phyloP scores from a whole-genome alignment of 495 filamentous ascomycete species.

The Hyaloscypha bicolor region DNA sequence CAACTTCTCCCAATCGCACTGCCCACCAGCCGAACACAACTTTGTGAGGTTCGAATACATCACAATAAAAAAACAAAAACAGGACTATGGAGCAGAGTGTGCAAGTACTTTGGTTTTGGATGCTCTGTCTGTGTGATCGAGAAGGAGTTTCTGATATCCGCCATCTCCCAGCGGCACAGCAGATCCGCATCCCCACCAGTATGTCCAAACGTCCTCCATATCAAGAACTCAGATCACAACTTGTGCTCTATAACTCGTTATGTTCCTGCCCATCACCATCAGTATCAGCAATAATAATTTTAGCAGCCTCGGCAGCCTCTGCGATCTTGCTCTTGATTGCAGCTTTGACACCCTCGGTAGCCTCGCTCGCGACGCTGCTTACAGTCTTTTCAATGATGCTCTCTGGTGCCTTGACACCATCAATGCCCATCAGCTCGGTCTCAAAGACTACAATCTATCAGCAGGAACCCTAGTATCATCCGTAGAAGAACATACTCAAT shows the following conservation, averaged over 20 bases:
- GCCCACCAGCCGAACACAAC: no score
- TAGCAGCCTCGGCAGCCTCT: slow-evolving; percentile 47
- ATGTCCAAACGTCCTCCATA: not conserved
- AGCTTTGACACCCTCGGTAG: slow-evolving; percentile 44
- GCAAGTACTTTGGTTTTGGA: no score
- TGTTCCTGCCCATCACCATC: slow-evolving; percentile 52
- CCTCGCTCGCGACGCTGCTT: slow-evolving; percentile 47
- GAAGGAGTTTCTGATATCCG: not conserved
- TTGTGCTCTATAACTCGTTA: slow-evolving; percentile 48
- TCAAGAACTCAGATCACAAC: slow-evolving; percentile 3
- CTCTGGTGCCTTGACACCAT: slow-evolving; percentile 67
- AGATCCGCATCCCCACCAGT: not conserved
- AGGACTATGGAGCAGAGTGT: no score
- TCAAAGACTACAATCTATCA: slow-evolving; percentile 67
- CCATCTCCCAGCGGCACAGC: not conserved
- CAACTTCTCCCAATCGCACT: no score
- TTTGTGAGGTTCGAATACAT: no score
- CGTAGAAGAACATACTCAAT: slow-evolving; percentile 52
- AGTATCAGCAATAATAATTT: slow-evolving; percentile 48
- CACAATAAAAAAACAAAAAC: no score
- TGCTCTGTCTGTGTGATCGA: no score
- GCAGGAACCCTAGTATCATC: slow-evolving; percentile 33
- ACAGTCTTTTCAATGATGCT: slow-evolving; percentile 45
- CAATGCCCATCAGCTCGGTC: slow-evolving; percentile 87
- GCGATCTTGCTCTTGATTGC: slow-evolving; percentile 46